These are phyloP conservation scores for Abortiporus biennis DNA, from an alignment of 1,284 basidiomycete genomes.

Conservation along the genomic window DNA sequence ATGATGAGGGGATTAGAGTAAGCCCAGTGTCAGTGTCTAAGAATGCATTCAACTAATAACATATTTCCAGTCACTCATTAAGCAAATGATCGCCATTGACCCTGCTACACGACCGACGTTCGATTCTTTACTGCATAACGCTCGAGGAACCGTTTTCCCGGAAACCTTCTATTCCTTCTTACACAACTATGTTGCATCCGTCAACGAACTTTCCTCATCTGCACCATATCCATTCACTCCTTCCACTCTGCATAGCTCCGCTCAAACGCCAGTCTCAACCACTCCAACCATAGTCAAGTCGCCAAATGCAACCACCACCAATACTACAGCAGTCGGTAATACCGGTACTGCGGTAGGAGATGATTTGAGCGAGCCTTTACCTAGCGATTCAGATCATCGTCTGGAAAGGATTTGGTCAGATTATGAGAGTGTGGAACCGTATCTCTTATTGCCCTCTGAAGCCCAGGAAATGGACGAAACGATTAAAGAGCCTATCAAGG, in stretches of 20 bases:
- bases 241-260: conserved; percentile 17
- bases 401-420: conserved; percentile 78
- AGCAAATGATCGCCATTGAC: conserved; percentile 85
- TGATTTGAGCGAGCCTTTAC: conserved; percentile 35
- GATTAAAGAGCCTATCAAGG: conserved; percentile 42
- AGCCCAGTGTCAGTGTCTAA: conserved; percentile 23
- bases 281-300: conserved; percentile 18
- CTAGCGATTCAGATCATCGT: conserved; percentile 74
- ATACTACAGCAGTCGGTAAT: conserved; percentile 9
- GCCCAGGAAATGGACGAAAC: conserved; percentile 32
- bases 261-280: conserved; percentile 16
- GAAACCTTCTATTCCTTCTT: conserved; percentile 93
- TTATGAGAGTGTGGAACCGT: conserved; percentile 72
- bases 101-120: conserved; percentile 78
- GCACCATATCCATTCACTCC: conserved; percentile 36
- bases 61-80: conserved; percentile 67
- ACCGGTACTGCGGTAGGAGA: conserved; percentile 16
- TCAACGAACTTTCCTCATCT: conserved; percentile 60
- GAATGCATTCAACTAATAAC: conserved; percentile 13
- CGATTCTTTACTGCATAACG: conserved; percentile 72
- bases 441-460: conserved; percentile 40
- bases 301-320: conserved; percentile 19
- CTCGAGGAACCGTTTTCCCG: conserved; percentile 81
- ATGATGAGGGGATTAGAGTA: conserved; percentile 79
- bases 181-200: conserved; percentile 81